A percentile compares a stretch with the other conserved stretches of the same genome.
Conservation (phyloP, 2,329 filamentous ascomycete species). For the Botrytis aclada region DNA sequence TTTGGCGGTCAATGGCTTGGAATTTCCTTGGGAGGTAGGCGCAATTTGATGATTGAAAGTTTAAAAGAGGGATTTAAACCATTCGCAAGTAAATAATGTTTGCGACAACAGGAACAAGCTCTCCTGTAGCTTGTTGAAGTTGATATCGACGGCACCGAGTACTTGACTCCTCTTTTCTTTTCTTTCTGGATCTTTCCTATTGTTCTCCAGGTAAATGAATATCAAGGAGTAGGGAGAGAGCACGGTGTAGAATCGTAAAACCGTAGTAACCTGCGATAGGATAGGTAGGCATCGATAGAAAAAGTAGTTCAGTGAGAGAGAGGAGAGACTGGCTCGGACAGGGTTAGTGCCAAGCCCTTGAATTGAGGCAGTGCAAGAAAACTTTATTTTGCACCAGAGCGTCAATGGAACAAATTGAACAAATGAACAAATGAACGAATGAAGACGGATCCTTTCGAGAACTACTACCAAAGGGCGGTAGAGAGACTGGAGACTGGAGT, state of each 20-base stretch:
- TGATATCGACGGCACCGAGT: background rate
- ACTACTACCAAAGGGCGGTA: background rate
- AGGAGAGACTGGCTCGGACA: background rate
- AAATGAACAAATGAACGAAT: background rate
- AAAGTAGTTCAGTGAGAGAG: background rate
- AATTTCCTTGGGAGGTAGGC: background rate
- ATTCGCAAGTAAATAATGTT: background rate
- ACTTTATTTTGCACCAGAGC: conserved; percentile 9
- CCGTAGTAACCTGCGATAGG: background rate
- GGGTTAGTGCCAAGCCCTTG: conserved; percentile 9
- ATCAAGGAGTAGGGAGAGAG: background rate
- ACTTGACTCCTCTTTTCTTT: background rate
- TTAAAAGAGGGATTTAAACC: background rate
- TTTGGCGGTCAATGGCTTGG: conserved; percentile 3
- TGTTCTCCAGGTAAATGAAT: background rate
- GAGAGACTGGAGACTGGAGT: background rate
- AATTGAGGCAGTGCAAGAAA: conserved; percentile 21
- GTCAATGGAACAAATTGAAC: background rate
- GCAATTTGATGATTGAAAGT: background rate
- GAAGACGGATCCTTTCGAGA: background rate
- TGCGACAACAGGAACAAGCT: conserved; percentile 1
- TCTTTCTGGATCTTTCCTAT: background rate
- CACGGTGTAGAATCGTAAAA: background rate
- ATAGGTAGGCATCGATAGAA: background rate
- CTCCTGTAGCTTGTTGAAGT: background rate